Percentiles rank a stretch among this genome's conserved stretches.
phyloP scores from a whole-genome alignment of 352 stramenopile species.

The Globisporangium heterothallicum region DNA sequence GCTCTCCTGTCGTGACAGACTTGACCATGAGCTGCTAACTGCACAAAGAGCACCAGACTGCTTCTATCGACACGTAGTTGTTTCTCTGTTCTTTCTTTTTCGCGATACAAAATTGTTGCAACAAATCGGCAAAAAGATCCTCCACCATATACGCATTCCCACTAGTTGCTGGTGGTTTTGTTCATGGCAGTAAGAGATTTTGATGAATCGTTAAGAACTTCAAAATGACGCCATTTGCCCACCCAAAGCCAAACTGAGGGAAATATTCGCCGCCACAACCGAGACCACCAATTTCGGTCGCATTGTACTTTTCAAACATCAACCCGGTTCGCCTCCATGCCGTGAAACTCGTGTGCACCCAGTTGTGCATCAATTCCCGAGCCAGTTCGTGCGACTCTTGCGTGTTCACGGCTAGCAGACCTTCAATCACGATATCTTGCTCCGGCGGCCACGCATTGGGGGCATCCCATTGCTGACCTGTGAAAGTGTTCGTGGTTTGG shows the following conservation, averaged over 20 bases:
- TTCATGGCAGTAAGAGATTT: slow-evolving; percentile 38
- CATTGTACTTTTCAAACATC: slow-evolving; percentile 91
- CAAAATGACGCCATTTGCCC: slow-evolving; percentile 63
- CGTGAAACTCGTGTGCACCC: slow-evolving; percentile 51
- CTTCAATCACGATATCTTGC: slow-evolving; percentile 80
- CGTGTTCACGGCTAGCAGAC: slow-evolving; percentile 50
- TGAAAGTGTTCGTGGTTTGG: slow-evolving; percentile 59
- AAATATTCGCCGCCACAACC: slow-evolving; percentile 85
- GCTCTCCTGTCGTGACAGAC: no score
- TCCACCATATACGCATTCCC: not conserved
- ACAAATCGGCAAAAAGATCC: not conserved
- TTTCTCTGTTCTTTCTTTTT: slow-evolving; percentile 2
- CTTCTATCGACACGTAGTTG: not conserved
- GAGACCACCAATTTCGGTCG: slow-evolving; percentile 49
- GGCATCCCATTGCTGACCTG: slow-evolving; percentile 84
- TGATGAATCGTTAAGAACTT: slow-evolving; percentile 82
- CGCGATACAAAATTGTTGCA: not conserved
- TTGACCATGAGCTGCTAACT: no score
- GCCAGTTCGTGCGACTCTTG: slow-evolving; percentile 45
- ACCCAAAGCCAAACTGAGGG: slow-evolving; percentile 76
- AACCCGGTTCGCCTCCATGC: slow-evolving; percentile 65
- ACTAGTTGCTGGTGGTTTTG: not conserved
- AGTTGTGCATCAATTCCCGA: slow-evolving; percentile 46
- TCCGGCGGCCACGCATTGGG: slow-evolving; percentile 84
- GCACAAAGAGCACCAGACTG: not conserved